Evolutionary conservation across 108 stramenopile genomes (phyloP).

Genomic region (Fragilaria crotonensis): DNA sequence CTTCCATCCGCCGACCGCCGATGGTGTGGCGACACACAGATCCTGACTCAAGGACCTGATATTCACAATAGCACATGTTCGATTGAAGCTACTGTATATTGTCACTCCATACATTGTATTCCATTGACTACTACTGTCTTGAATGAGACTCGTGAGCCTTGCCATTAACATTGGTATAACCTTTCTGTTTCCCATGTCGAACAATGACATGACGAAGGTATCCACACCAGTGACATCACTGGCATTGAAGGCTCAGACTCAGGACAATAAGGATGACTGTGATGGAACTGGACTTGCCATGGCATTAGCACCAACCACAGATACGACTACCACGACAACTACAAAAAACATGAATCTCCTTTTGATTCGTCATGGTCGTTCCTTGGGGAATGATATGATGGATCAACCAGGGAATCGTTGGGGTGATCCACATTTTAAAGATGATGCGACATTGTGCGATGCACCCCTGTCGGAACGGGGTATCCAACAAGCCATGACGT

Average conservation of each 20-base stretch:
- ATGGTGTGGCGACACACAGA: too few relatives aligned
- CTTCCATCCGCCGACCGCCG: too few relatives aligned
- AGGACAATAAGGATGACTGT: not conserved
- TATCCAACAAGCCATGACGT: slow-evolving; percentile 1
- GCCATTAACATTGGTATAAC: too few relatives aligned
- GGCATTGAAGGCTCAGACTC: not conserved
- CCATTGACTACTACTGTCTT: too few relatives aligned
- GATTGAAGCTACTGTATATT: too few relatives aligned
- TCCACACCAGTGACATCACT: not conserved
- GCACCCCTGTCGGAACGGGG: slow-evolving; percentile 15
- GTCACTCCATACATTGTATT: too few relatives aligned
- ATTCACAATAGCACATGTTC: too few relatives aligned
- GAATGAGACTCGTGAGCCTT: too few relatives aligned
- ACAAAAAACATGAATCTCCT: not conserved
- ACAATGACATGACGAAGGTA: too few relatives aligned
- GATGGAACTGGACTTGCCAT: not conserved
- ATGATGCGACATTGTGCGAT: slow-evolving; percentile 18
- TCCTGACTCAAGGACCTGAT: too few relatives aligned
- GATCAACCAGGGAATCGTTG: slow-evolving; percentile 17
- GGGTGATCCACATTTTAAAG: slow-evolving; percentile 29
- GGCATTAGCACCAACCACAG: too few relatives aligned
- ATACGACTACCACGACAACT: not conserved
- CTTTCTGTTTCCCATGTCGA: too few relatives aligned
- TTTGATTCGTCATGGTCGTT: slow-evolving; percentile 24
- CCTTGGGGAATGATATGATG: slow-evolving; percentile 32